phyloP scores from a whole-genome alignment of 768 basidiomycete species.

The Suillus variegatus region DNA sequence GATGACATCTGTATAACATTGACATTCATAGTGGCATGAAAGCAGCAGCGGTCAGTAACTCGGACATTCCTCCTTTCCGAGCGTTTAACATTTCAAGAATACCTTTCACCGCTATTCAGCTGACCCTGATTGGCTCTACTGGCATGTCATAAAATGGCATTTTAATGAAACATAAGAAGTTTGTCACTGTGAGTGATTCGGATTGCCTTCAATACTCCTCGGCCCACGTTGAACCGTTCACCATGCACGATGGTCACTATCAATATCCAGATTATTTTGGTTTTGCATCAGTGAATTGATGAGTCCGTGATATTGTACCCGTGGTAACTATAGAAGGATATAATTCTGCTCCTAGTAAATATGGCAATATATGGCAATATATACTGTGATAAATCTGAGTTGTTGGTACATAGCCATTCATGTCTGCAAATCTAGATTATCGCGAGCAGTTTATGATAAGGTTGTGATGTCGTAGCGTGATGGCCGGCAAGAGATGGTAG shows the following conservation, averaged over 20 bases:
- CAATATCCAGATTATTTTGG: conserved; percentile 4
- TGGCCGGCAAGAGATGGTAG: too few relatives aligned
- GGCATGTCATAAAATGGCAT: neutral
- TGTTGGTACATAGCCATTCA: too few relatives aligned
- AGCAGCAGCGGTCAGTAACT: neutral
- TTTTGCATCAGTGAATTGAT: too few relatives aligned
- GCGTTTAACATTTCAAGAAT: neutral
- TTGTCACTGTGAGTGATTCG: neutral
- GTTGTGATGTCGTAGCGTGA: too few relatives aligned
- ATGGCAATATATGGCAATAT: too few relatives aligned
- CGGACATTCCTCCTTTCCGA: neutral
- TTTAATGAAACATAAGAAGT: neutral
- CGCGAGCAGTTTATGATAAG: too few relatives aligned
- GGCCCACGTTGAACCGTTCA: neutral
- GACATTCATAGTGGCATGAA: neutral
- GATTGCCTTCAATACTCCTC: neutral
- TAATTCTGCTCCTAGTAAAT: too few relatives aligned
- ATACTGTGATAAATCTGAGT: too few relatives aligned
- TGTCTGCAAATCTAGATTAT: too few relatives aligned
- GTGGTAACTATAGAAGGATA: too few relatives aligned
- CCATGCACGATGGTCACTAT: neutral
- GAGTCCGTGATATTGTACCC: too few relatives aligned
- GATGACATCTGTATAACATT: too few relatives aligned
- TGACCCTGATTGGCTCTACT: neutral
- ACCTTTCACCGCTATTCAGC: conserved; percentile 1